These are phyloP conservation scores for Termitomyces sp. DNA, from an alignment of 768 basidiomycete genomes.

Conservation along the genomic window DNA sequence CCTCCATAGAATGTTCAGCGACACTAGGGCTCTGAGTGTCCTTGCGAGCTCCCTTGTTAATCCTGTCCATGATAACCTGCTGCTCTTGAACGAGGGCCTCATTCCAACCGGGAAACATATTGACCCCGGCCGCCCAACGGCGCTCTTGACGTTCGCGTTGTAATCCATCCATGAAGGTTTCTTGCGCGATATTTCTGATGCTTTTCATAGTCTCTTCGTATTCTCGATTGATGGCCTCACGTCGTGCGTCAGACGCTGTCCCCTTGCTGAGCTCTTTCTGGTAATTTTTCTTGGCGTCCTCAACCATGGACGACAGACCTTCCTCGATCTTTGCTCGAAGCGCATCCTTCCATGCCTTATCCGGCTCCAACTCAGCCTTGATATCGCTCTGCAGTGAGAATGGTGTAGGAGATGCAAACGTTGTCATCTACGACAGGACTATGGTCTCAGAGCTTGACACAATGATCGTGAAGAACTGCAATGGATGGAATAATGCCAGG, in stretches of 20 bases:
- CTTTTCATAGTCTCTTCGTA: constrained; percentile 34
- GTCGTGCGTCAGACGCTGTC: constrained; percentile 22
- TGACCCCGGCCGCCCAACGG: constrained; percentile 38
- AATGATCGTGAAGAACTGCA: constrained; percentile 8
- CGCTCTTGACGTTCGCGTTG: constrained; percentile 44
- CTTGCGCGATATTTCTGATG: constrained; percentile 39
- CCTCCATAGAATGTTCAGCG: too few relatives aligned
- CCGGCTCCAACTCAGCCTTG: constrained; percentile 39
- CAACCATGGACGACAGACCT: constrained; percentile 34
- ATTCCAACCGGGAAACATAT: constrained; percentile 21
- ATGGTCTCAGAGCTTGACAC: constrained; percentile 1
- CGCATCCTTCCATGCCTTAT: constrained; percentile 46
- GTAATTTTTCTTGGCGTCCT: constrained; percentile 58
- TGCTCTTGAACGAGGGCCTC: constrained; percentile 28
- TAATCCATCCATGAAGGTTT: constrained; percentile 38
- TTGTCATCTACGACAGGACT: constrained; percentile 28
- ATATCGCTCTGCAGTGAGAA: constrained; percentile 16
- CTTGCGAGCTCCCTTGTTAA: constrained; percentile 19
- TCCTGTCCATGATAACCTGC: constrained; percentile 41
- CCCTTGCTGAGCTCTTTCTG: constrained; percentile 43
- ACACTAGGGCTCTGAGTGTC: constrained; percentile 2
- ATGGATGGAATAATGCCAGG: constrained; percentile 11
- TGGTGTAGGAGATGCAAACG: constrained; percentile 21
- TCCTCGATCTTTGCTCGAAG: constrained; percentile 46
- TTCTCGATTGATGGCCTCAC: constrained; percentile 31